Evolutionary conservation across 2,329 filamentous ascomycete species (phyloP).

Genomic region (Penicillium corylophilum): DNA sequence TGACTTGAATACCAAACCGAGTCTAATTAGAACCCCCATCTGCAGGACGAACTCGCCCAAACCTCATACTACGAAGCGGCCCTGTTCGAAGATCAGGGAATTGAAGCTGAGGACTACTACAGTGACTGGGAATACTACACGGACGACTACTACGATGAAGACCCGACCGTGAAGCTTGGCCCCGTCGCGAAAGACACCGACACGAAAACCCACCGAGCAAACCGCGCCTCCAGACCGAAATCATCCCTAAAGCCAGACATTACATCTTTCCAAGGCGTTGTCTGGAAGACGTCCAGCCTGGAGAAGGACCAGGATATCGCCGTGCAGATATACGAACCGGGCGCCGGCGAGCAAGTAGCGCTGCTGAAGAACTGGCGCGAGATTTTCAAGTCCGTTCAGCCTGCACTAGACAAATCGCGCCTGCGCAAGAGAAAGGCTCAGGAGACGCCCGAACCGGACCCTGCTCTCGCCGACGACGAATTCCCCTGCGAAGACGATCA

Average conservation of each 20-base stretch:
- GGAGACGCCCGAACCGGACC: not conserved
- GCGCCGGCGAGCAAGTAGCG: constrained; percentile 43
- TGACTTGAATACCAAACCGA: not conserved
- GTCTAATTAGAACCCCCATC: not conserved
- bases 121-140: constrained; percentile 49
- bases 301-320: constrained; percentile 23
- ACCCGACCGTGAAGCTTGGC: constrained; percentile 34
- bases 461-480: constrained; percentile 9
- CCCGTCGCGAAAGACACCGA: constrained; percentile 13
- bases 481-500: constrained; percentile 11
- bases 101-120: constrained; percentile 41
- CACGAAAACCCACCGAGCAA: constrained; percentile 16
- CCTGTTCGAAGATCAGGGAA: constrained; percentile 39
- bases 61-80: constrained; percentile 42
- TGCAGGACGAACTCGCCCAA: constrained; percentile 45
- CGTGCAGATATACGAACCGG: constrained; percentile 37
- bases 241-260: constrained; percentile 20
- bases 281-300: constrained; percentile 38
- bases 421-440: constrained; percentile 14
- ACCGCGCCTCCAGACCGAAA: constrained; percentile 4
- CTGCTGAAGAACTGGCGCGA: constrained; percentile 49
- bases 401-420: constrained; percentile 26
- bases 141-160: constrained; percentile 47
- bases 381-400: constrained; percentile 40
- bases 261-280: constrained; percentile 39